phyloP scores from a whole-genome alignment of 2,329 filamentous ascomycete genomes.

The Aspergillus quadrilineatus region DNA sequence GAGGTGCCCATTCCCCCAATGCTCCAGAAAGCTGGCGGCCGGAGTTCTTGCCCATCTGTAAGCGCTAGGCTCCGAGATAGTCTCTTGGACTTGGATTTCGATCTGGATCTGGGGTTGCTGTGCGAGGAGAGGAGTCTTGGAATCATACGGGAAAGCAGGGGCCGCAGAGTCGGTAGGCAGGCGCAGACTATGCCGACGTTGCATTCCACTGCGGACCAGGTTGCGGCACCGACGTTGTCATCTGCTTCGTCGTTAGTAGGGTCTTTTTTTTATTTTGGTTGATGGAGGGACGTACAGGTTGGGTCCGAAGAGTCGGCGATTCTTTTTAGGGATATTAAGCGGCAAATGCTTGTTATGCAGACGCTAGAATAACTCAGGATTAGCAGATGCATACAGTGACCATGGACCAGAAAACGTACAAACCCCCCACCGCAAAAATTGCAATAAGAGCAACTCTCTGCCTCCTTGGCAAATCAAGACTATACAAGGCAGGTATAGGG shows the following conservation, averaged over 20 bases:
- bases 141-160: slow-evolving; percentile 32
- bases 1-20: slow-evolving; percentile 14
- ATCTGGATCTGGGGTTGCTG: background rate
- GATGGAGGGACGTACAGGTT: slow-evolving; percentile 29
- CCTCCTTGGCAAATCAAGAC: slow-evolving; percentile 42
- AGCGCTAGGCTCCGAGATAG: slow-evolving; percentile 13
- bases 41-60: slow-evolving; percentile 6
- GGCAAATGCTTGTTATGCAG: slow-evolving; percentile 37
- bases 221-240: slow-evolving; percentile 36
- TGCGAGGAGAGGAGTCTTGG: slow-evolving; percentile 30
- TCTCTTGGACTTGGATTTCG: slow-evolving; percentile 12
- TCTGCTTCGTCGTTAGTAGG: slow-evolving; percentile 23
- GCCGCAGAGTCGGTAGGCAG: slow-evolving; percentile 42
- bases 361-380: slow-evolving; percentile 20
- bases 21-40: slow-evolving; percentile 28
- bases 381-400: too few relatives aligned
- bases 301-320: slow-evolving; percentile 35
- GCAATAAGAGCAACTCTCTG: slow-evolving; percentile 44
- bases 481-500: slow-evolving; percentile 44
- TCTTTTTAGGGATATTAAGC: slow-evolving; percentile 32
- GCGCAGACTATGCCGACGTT: slow-evolving; percentile 44
- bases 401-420: slow-evolving; percentile 24
- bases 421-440: slow-evolving; percentile 44
- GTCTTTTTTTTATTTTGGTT: background rate
- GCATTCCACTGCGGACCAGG: slow-evolving; percentile 43